Evolutionary conservation across 805 yeast species (phyloP), one percentile per base, ranked within the genome.

Genomic region (Candida palmyrensis): DNA sequence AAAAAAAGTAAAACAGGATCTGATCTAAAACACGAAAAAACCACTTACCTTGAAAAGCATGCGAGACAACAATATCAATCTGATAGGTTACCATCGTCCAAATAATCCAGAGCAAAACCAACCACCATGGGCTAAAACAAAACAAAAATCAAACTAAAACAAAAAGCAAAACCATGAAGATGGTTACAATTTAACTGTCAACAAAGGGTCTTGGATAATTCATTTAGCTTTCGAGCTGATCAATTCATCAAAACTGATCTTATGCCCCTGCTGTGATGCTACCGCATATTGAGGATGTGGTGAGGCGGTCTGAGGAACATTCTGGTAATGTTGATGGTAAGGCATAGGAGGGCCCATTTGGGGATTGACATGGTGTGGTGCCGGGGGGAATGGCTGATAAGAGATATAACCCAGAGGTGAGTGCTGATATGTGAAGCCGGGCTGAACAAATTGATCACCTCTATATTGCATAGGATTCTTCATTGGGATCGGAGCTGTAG

Each of bases 191-290:
- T 13, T 8, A 14, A 19, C 12, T 10, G 21, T n/a, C 26, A 18
- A 19, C 32, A 25, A 11, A 15, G 8, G 16, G 23, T 18, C 24
- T 31, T 11, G n/a, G 13, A 15, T 19, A 16, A 32, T 12, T 22
- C 19, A 36, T 8, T 28, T 29, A 3, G 25, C 30, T 23, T 28
- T 51, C 20, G 51, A 57, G 18, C 63, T 56, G 36, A 63, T 47
- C 42, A 66, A 55, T 18, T 66, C 69, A 42, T 59, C 59, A 32
- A 66, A 66, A 16, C 62, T 51, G 34, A 66, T 65, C 46, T 55
- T 58, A 33, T 62, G 68, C 11, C 66, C 69, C 17, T 44, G 48
- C 14, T 26, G 40, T 9, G 15, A 6, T 16, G 18, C 13, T n/a
- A 5, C 25, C 15, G 11, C 13, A 21, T 21, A 21, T 19, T 17